Conservation (phyloP, 352 stramenopile genomes). For the Phytophthora boehmeriae region DNA sequence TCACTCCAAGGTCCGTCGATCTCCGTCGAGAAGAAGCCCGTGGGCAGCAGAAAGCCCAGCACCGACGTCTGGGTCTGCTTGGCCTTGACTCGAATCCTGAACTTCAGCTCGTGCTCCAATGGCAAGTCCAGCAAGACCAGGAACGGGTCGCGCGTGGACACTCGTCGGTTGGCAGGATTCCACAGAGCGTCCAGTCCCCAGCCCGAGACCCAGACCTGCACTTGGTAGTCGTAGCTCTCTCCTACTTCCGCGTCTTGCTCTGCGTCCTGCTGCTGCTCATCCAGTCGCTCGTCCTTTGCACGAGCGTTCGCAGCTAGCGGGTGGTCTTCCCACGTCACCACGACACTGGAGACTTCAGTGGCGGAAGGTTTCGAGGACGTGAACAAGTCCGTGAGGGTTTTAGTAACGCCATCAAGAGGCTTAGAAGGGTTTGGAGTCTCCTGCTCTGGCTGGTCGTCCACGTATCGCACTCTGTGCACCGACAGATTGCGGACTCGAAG, state of each 20-base stretch:
- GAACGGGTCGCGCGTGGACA: conserved; percentile 60
- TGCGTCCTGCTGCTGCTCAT: conserved; percentile 20
- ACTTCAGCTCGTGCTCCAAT: conserved; percentile 53
- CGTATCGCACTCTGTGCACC: conserved; percentile 64
- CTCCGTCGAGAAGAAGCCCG: conserved; percentile 52
- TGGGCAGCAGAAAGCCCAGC: conserved; percentile 31
- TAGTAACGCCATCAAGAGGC: background rate
- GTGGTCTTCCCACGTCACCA: conserved; percentile 77
- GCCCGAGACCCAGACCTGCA: conserved; percentile 72
- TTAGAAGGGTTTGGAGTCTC: background rate
- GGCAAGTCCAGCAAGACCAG: conserved; percentile 59
- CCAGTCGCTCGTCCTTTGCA: conserved; percentile 13
- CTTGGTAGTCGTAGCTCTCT: conserved; percentile 48
- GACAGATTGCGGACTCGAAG: conserved; percentile 64
- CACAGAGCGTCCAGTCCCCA: conserved; percentile 71
- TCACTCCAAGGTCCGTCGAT: conserved; percentile 66
- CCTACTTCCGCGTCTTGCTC: conserved; percentile 1
- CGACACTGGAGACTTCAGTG: conserved; percentile 49
- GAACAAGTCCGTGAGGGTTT: conserved; percentile 18
- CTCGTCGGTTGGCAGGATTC: conserved; percentile 55
- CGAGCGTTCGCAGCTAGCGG: conserved; percentile 28
- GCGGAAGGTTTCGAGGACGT: conserved; percentile 15
- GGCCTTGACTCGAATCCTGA: conserved; percentile 64
- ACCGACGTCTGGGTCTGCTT: conserved; percentile 30
- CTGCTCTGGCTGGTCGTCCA: conserved; percentile 19